Evolutionary conservation across 805 yeast species (phyloP).

Genomic region (Cyberlindnera japonica): DNA sequence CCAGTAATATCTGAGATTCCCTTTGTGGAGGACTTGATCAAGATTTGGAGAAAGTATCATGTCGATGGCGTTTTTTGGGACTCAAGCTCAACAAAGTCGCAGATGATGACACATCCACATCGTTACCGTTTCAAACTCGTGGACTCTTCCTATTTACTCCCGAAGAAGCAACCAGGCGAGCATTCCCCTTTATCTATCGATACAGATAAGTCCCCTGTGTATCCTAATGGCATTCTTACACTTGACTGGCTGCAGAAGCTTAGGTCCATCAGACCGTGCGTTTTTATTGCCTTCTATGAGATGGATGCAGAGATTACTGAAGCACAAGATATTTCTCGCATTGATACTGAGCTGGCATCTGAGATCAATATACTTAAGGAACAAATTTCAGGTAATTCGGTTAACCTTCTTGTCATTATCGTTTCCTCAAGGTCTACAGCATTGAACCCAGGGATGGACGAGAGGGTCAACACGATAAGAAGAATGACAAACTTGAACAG

Average conservation of each 20-base stretch:
- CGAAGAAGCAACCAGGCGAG: slow-evolving; percentile 8
- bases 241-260: slow-evolving; percentile 54
- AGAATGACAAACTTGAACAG: slow-evolving; percentile 41
- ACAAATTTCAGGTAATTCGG: slow-evolving; percentile 28
- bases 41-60: slow-evolving; percentile 29
- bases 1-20: slow-evolving; percentile 1
- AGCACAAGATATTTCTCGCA: slow-evolving; percentile 19
- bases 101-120: slow-evolving; percentile 21
- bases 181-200: slow-evolving; percentile 7
- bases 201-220: slow-evolving; percentile 27
- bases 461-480: slow-evolving; percentile 36
- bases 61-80: slow-evolving; percentile 29
- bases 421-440: slow-evolving; percentile 31
- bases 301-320: slow-evolving; percentile 32
- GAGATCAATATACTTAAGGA: slow-evolving; percentile 36
- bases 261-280: slow-evolving; percentile 42
- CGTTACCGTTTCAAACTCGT: slow-evolving; percentile 32
- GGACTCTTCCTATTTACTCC: slow-evolving; percentile 26
- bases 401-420: slow-evolving; percentile 35
- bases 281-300: slow-evolving; percentile 43
- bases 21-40: slow-evolving; percentile 26
- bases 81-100: slow-evolving; percentile 23
- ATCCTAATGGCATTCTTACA: slow-evolving; percentile 35
- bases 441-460: slow-evolving; percentile 32
- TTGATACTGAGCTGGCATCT: slow-evolving; percentile 33